Conservation (phyloP, 2,329 filamentous ascomycete genomes). For the Pyricularia pennisetigena region DNA sequence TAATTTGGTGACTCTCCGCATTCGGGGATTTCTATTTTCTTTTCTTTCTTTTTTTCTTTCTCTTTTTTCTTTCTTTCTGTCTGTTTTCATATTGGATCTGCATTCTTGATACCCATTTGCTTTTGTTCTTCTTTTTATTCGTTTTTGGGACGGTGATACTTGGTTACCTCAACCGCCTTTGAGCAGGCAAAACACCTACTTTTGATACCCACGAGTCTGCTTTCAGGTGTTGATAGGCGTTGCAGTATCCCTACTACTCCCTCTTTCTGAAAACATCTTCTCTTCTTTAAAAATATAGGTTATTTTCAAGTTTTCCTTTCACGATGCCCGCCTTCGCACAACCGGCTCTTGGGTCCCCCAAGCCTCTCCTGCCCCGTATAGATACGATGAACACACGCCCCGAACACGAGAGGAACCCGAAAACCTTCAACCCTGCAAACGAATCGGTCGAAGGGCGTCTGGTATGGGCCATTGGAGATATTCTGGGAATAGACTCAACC, state of each 20-base stretch:
- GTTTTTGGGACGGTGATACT: neutral
- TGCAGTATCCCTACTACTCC: neutral
- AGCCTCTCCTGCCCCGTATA: neutral
- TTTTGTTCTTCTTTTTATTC: neutral
- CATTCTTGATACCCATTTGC: slow-evolving; percentile 3
- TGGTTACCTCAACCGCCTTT: neutral
- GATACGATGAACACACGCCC: slow-evolving; percentile 1
- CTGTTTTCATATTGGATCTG: neutral
- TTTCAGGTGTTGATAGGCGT: neutral
- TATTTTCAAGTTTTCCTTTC: neutral
- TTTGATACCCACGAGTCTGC: neutral
- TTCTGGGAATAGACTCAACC: slow-evolving; percentile 22
- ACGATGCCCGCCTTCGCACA: neutral
- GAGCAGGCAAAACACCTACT: neutral
- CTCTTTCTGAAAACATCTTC: neutral
- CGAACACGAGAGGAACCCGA: neutral
- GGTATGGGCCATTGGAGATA: slow-evolving; percentile 19
- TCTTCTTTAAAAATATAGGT: neutral
- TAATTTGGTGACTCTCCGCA: neutral
- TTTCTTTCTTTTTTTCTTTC: neutral
- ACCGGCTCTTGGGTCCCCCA: neutral
- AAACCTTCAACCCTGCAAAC: neutral
- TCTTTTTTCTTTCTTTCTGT: neutral
- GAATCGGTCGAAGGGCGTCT: slow-evolving; percentile 1
- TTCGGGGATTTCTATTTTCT: neutral